phyloP scores from a whole-genome alignment of 208 protist genomes.

The Trypanosoma platydactyli region DNA sequence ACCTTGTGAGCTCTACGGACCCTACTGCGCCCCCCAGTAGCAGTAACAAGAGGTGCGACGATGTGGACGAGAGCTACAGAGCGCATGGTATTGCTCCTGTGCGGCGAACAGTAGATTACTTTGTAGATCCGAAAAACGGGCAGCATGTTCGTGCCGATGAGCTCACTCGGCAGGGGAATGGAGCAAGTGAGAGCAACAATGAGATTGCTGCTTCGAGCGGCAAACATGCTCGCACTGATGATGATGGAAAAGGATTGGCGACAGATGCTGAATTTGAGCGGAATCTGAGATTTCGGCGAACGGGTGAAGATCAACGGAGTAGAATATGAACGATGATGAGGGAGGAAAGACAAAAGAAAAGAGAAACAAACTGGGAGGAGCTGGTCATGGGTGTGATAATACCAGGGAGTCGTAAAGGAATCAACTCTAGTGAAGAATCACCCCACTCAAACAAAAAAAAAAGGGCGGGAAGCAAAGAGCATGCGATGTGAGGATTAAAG shows the following conservation, averaged over 20 bases:
- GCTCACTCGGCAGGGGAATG: slow-evolving; percentile 3
- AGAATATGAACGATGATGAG: not conserved
- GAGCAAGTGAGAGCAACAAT: not conserved
- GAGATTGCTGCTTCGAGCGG: not conserved
- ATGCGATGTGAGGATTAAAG: no score
- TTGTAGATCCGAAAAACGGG: slow-evolving; percentile 24
- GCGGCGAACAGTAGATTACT: slow-evolving; percentile 12
- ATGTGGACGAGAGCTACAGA: slow-evolving; percentile 14
- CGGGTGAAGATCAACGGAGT: not conserved
- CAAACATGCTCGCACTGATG: slow-evolving; percentile 14
- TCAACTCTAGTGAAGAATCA: no score
- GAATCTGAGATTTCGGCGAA: slow-evolving; percentile 19
- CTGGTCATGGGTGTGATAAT: slow-evolving; percentile 2
- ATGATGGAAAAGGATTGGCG: slow-evolving; percentile 23
- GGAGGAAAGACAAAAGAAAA: slow-evolving; percentile 6
- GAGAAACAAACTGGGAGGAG: not conserved
- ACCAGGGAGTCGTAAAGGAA: slow-evolving; percentile 7
- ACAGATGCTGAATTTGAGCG: slow-evolving; percentile 34
- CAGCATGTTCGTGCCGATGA: slow-evolving; percentile 15
- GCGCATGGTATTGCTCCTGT: slow-evolving; percentile 12
- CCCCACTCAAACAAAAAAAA: no score
- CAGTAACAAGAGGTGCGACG: slow-evolving; percentile 5
- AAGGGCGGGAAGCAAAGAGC: no score
- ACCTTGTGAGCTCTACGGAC: slow-evolving; percentile 42
- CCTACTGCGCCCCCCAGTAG: slow-evolving; percentile 5